These are phyloP conservation scores for Chloromonas sp. DNA, from an alignment of 163 green algal species.

Conservation along the genomic window DNA sequence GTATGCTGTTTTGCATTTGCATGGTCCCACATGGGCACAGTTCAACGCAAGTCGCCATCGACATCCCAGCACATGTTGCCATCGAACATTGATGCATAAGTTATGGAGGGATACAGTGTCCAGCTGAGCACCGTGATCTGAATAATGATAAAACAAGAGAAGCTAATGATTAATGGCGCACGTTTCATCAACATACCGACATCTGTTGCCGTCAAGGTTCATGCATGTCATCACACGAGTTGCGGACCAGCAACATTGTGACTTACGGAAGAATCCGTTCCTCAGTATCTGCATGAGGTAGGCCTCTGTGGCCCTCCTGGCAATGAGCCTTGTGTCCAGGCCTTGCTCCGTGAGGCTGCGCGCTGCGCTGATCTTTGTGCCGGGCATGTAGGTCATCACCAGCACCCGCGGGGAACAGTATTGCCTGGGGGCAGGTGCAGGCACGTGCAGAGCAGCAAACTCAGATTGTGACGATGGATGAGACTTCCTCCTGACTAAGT, in stretches of 20 bases:
- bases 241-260: background rate
- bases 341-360: conserved; percentile 10
- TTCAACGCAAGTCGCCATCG: too few species aligned
- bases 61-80: too few species aligned
- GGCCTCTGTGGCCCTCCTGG: conserved; percentile 60
- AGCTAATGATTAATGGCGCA: background rate
- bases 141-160: background rate
- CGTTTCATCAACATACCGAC: background rate
- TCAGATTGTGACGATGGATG: background rate
- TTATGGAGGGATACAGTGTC: too few species aligned
- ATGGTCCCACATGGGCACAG: too few species aligned
- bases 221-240: background rate
- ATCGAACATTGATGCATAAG: too few species aligned
- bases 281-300: conserved; percentile 74
- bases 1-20: too few species aligned
- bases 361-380: conserved; percentile 16
- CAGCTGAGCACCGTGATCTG: background rate
- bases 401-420: conserved; percentile 61
- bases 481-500: background rate
- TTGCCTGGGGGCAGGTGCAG: conserved; percentile 28
- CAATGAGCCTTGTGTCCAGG: conserved; percentile 48
- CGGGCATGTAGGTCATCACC: conserved; percentile 82
- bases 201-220: background rate
- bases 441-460: background rate
- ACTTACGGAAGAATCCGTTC: conserved; percentile 63